A percentile compares a stretch with the other conserved stretches of the same genome.
These are phyloP conservation scores for Quercus robur DNA, from an alignment of 306 rosid species.

Conservation along the genomic window DNA sequence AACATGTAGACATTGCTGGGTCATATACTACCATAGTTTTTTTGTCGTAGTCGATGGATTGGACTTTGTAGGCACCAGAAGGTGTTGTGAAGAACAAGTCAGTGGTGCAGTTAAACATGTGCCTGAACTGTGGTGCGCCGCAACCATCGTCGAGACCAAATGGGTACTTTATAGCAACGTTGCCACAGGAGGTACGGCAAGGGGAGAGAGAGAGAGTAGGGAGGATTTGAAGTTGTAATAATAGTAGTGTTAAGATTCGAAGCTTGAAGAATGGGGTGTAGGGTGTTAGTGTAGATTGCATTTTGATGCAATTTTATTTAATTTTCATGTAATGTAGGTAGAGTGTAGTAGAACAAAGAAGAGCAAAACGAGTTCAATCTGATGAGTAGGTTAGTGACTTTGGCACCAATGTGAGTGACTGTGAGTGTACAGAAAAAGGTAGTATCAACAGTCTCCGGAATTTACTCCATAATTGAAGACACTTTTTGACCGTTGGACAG, in stretches of 20 bases:
- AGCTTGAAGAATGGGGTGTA: constrained; percentile 22
- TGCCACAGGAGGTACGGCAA: constrained; percentile 73
- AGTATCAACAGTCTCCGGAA: constrained; percentile 17
- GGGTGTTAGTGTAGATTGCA: constrained; percentile 24
- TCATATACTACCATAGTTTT: constrained; percentile 57
- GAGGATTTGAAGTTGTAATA: constrained; percentile 23
- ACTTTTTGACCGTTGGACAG: constrained; percentile 44
- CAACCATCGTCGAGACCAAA: constrained; percentile 90
- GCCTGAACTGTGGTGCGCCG: constrained; percentile 82
- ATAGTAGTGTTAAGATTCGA: background rate
- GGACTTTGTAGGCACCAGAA: constrained; percentile 82
- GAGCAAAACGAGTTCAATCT: constrained; percentile 7
- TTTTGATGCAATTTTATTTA: background rate
- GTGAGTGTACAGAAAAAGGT: constrained; percentile 4
- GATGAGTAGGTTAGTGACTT: constrained; percentile 3
- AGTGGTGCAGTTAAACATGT: constrained; percentile 68
- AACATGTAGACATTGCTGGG: constrained; percentile 91
- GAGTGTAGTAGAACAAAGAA: background rate
- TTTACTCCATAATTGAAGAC: constrained; percentile 33
- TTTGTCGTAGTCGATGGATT: constrained; percentile 73
- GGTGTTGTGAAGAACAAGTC: constrained; percentile 78
- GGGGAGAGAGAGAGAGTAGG: constrained; percentile 41
- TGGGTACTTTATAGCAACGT: constrained; percentile 67
- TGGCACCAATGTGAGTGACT: background rate
- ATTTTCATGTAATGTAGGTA: background rate